Evolutionary conservation across 441 rosid species (phyloP), one percentile per base, ranked within the genome.

Genomic region (Adansonia grandidieri): DNA sequence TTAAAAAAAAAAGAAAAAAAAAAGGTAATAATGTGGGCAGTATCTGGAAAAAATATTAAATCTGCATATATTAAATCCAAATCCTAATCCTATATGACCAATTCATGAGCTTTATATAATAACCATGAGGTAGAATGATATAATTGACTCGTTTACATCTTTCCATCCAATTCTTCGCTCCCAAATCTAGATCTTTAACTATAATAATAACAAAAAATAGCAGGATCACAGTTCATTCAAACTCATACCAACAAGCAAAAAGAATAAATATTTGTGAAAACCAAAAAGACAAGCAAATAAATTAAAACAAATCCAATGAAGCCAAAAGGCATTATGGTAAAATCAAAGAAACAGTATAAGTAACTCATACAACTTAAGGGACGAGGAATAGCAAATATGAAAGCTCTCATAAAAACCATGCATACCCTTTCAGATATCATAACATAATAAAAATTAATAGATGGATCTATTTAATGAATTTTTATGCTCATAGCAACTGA

Each of bases 201-300:
- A 61, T 61, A 61, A 24, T 54, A 54, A 54, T 61, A 61, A 61
- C n/a, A 61, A 22, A 10, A 61, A 61, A 61, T 61, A 61, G 65
- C 17, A 63, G 17, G 67, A 32, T 14, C 19, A 63, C 47, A 37
- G 20, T 37, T 64, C 47, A 32, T 24, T 6, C 47, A 64, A 58
- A 58, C 63, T 60, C 64, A 60, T 20, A 20, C 14, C 22, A 37
- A 37, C 19, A n/a, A 17, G 51, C 32, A 54, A 72, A 72, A 56
- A 40, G 64, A 72, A 54, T 37, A 4, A 56, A 15, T 32, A 72
- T 37, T 14, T 28, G 3, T n/a, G 24, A 32, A 53, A 32, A n/a
- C 17, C 2, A 71, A 54, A 51, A 51, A 0, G 19, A 17, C 51
- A 66, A 66, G 51, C 24, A 66, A 24, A 70, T 14, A 24, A 5